Evolutionary conservation across 2,329 filamentous ascomycete species (phyloP).

Genomic region (Helotiales sp.): DNA sequence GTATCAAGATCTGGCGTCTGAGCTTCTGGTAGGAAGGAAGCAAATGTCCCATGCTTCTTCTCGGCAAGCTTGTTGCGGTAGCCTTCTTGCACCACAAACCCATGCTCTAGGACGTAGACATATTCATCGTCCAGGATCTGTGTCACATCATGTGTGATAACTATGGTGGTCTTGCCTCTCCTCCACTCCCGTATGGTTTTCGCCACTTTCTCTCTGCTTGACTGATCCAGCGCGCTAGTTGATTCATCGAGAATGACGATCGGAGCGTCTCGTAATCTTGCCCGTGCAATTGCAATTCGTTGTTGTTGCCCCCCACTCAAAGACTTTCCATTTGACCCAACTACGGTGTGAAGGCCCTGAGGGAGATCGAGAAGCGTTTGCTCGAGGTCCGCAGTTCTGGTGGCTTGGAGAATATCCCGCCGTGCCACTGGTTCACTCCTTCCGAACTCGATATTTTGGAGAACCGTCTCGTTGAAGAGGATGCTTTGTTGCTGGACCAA

Average conservation of each 20-base stretch:
- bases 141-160: constrained; percentile 88
- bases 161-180: constrained; percentile 80
- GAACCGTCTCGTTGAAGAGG: constrained; percentile 81
- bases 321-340: constrained; percentile 71
- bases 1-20: neutral
- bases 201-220: constrained; percentile 71
- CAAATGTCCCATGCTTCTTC: constrained; percentile 53
- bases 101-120: constrained; percentile 78
- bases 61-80: constrained; percentile 60
- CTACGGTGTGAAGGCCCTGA: constrained; percentile 70
- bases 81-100: constrained; percentile 71
- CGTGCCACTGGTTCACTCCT: constrained; percentile 55
- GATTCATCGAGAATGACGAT: constrained; percentile 88
- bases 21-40: constrained; percentile 46
- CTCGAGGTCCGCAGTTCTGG: constrained; percentile 70
- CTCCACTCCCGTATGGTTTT: constrained; percentile 79
- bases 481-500: constrained; percentile 82
- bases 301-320: constrained; percentile 88
- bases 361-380: constrained; percentile 70
- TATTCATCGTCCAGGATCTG: constrained; percentile 77
- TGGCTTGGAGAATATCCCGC: constrained; percentile 65
- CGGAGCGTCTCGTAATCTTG: constrained; percentile 75
- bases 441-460: constrained; percentile 79
- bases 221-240: constrained; percentile 83
- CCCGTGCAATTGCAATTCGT: constrained; percentile 78